Percentiles rank a stretch among this genome's conserved stretches.
Conservation (phyloP, 2,329 filamentous ascomycete genomes). For the Colletotrichum plurivorum region DNA sequence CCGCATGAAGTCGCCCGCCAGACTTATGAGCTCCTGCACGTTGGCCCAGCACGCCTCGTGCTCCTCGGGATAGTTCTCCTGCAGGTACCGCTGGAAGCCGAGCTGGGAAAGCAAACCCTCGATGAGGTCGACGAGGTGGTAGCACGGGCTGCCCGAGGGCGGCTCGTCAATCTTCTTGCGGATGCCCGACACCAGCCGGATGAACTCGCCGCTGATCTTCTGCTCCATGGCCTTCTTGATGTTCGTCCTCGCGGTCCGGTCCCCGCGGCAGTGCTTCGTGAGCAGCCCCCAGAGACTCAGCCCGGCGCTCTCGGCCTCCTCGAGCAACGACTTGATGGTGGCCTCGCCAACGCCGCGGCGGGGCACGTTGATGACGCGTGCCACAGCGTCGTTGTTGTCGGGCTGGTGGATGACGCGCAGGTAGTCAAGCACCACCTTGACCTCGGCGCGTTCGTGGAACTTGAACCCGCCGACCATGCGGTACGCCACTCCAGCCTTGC, state of each 20-base stretch:
- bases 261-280: conserved; percentile 66
- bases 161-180: conserved; percentile 50
- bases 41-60: conserved; percentile 88
- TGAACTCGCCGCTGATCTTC: conserved; percentile 65
- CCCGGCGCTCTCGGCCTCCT: conserved; percentile 80
- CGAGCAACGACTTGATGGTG: conserved; percentile 80
- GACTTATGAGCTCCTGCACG: conserved; percentile 86
- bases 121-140: conserved; percentile 63
- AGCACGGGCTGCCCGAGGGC: conserved; percentile 48
- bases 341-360: conserved; percentile 84
- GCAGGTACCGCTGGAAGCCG: conserved; percentile 80
- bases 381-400: conserved; percentile 87
- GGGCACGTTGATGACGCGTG: conserved; percentile 88
- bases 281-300: conserved; percentile 84
- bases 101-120: conserved; percentile 74
- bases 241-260: conserved; percentile 61
- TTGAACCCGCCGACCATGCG: conserved; percentile 91
- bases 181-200: conserved; percentile 55
- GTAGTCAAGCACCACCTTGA: conserved; percentile 91
- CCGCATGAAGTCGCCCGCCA: conserved; percentile 80
- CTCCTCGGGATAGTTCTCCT: conserved; percentile 79
- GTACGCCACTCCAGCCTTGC: conserved; percentile 86
- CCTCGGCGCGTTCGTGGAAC: conserved; percentile 93
- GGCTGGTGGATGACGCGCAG: conserved; percentile 87
- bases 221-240: conserved; percentile 67